Evolutionary conservation across 257 asterid species (phyloP).

Genomic region (Fraxinus excelsior): DNA sequence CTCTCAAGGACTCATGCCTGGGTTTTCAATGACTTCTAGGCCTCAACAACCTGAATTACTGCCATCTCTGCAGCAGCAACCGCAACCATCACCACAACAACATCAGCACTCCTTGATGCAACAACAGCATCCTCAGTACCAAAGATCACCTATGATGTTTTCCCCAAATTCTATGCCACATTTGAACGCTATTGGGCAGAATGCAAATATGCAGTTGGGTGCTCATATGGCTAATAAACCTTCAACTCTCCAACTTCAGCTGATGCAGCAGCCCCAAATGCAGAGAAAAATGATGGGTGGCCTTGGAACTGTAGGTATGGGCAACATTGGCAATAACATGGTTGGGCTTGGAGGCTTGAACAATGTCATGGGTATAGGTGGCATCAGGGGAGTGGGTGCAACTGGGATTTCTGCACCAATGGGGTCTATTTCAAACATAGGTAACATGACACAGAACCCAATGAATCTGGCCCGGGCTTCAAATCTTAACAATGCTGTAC

Average conservation of each 20-base stretch:
- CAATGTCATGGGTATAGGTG: constrained; percentile 72
- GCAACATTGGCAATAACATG: constrained; percentile 67
- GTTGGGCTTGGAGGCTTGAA: constrained; percentile 78
- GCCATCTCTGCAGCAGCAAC: constrained; percentile 49
- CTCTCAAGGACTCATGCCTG: constrained; percentile 72
- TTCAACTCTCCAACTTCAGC: constrained; percentile 62
- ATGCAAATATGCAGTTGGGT: constrained; percentile 61
- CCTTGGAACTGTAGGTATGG: constrained; percentile 72
- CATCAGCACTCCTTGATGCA: constrained; percentile 50
- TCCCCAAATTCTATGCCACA: constrained; percentile 64
- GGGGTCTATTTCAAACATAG: constrained; percentile 68
- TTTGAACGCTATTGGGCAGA: constrained; percentile 62
- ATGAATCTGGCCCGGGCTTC: constrained; percentile 62
- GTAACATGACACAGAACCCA: constrained; percentile 62
- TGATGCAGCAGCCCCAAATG: constrained; percentile 41
- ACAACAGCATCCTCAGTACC: constrained; percentile 64
- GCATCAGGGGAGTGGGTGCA: constrained; percentile 72
- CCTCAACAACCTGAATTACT: constrained; percentile 69
- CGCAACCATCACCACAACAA: constrained; percentile 42
- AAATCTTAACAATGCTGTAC: constrained; percentile 53
- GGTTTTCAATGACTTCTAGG: constrained; percentile 61
- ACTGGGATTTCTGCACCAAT: constrained; percentile 69
- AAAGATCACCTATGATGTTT: constrained; percentile 74
- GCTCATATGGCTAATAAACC: constrained; percentile 58
- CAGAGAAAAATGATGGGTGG: constrained; percentile 83